A percentile compares a stretch with the other conserved stretches of the same genome.
phyloP scores from a whole-genome alignment of 1,284 basidiomycete species.

The Sparassis latifolia region DNA sequence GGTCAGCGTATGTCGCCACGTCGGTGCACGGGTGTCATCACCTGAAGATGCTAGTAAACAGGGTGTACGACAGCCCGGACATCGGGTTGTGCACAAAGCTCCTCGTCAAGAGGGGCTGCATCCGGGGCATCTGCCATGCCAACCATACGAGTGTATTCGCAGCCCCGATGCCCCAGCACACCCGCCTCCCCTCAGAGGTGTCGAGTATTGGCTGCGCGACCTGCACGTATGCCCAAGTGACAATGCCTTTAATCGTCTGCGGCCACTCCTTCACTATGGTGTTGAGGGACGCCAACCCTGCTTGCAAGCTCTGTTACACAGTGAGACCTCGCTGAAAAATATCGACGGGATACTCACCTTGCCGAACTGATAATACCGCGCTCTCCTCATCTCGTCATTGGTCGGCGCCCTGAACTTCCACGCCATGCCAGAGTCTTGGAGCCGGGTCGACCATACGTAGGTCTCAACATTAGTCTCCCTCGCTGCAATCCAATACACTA shows the following conservation, averaged over 20 bases:
- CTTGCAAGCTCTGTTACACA: slow-evolving; percentile 12
- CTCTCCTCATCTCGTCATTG: slow-evolving; percentile 31
- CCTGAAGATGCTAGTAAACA: slow-evolving; percentile 73
- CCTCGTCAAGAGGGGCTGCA: slow-evolving; percentile 48
- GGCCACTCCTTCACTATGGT: slow-evolving; percentile 26
- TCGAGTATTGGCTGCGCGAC: slow-evolving; percentile 57
- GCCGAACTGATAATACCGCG: slow-evolving; percentile 1
- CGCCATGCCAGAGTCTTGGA: slow-evolving; percentile 13
- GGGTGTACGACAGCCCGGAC: slow-evolving; percentile 58
- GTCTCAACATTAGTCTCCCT: slow-evolving; percentile 33
- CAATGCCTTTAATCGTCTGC: slow-evolving; percentile 36
- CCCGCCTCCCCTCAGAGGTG: slow-evolving; percentile 59
- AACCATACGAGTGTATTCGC: slow-evolving; percentile 67
- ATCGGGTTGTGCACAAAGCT: slow-evolving; percentile 63
- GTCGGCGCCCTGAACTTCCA: slow-evolving; percentile 10
- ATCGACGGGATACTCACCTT: background rate
- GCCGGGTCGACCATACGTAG: slow-evolving; percentile 23
- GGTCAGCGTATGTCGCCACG: background rate
- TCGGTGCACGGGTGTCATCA: slow-evolving; percentile 18
- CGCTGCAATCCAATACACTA: slow-evolving; percentile 27
- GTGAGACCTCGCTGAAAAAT: slow-evolving; percentile 9
- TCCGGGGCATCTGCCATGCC: slow-evolving; percentile 63
- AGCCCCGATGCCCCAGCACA: slow-evolving; percentile 63
- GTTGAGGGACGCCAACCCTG: slow-evolving; percentile 1
- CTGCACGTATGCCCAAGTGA: slow-evolving; percentile 41